These are phyloP conservation scores for Acacia confusa DNA, from an alignment of 306 rosid genomes.

Conservation along the genomic window DNA sequence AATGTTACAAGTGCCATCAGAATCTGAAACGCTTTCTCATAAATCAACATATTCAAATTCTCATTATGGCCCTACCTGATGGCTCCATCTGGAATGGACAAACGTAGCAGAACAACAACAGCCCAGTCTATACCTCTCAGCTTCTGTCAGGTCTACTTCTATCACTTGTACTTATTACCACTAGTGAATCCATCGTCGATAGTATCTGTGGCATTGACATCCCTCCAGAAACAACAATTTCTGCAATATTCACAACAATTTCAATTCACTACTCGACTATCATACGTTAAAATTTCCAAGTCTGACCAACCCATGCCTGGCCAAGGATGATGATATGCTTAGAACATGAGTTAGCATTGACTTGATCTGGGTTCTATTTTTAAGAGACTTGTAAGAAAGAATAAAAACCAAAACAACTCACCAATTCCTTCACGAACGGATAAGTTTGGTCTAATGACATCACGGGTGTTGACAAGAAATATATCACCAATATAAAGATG, in stretches of 20 bases:
- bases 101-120: slow-evolving; percentile 31
- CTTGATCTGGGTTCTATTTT: slow-evolving; percentile 15
- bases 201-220: slow-evolving; percentile 97
- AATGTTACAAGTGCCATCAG: slow-evolving; percentile 45
- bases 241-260: slow-evolving; percentile 44
- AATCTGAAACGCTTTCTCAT: slow-evolving; percentile 32
- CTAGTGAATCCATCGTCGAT: slow-evolving; percentile 64
- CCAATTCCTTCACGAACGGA: slow-evolving; percentile 99
- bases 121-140: slow-evolving; percentile 41
- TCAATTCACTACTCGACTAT: not conserved
- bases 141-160: slow-evolving; percentile 56
- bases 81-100: slow-evolving; percentile 34
- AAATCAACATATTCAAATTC: slow-evolving; percentile 30
- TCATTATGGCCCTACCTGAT: slow-evolving; percentile 35
- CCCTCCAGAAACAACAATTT: slow-evolving; percentile 94
- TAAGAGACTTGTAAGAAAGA: slow-evolving; percentile 8
- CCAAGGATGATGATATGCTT: not conserved
- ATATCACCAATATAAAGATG: slow-evolving; percentile 96
- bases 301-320: not conserved
- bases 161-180: slow-evolving; percentile 37
- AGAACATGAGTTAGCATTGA: slow-evolving; percentile 1
- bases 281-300: slow-evolving; percentile 2
- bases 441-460: slow-evolving; percentile 88
- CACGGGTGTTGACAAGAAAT: slow-evolving; percentile 75
- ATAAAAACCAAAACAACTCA: slow-evolving; percentile 44